These are phyloP conservation scores for Eucalyptus fibrosa DNA, from an alignment of 345 rosid species.

Conservation along the genomic window DNA sequence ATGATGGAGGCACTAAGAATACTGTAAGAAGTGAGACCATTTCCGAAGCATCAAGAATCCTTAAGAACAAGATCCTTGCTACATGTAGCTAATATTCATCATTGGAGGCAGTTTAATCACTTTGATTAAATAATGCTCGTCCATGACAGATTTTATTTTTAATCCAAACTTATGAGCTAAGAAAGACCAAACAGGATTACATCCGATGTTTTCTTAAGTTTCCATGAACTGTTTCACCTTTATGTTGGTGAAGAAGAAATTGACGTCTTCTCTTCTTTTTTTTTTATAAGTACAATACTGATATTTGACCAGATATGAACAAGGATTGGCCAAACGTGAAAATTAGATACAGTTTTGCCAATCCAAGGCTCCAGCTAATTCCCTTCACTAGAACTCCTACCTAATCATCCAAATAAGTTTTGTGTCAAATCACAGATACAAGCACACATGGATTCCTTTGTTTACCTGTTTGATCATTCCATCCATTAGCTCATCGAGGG, in stretches of 20 bases:
- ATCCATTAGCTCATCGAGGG: constrained; percentile 51
- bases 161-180: background rate
- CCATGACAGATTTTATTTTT: background rate
- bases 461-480: constrained; percentile 55
- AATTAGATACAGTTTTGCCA: background rate
- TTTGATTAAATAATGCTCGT: background rate
- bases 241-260: background rate
- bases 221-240: background rate
- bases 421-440: background rate
- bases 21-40: background rate
- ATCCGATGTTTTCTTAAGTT: background rate
- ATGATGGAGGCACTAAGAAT: background rate
- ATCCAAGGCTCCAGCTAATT: background rate
- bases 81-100: background rate
- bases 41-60: background rate
- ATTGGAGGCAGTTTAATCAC: background rate
- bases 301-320: background rate
- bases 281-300: background rate
- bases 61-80: background rate
- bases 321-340: background rate
- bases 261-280: background rate
- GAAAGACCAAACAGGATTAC: background rate
- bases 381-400: background rate
- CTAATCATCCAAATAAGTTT: background rate
- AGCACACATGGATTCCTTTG: background rate